These are phyloP conservation scores for Cladobotryum mycophilum DNA, from an alignment of 2,329 filamentous ascomycete genomes.

Conservation along the genomic window DNA sequence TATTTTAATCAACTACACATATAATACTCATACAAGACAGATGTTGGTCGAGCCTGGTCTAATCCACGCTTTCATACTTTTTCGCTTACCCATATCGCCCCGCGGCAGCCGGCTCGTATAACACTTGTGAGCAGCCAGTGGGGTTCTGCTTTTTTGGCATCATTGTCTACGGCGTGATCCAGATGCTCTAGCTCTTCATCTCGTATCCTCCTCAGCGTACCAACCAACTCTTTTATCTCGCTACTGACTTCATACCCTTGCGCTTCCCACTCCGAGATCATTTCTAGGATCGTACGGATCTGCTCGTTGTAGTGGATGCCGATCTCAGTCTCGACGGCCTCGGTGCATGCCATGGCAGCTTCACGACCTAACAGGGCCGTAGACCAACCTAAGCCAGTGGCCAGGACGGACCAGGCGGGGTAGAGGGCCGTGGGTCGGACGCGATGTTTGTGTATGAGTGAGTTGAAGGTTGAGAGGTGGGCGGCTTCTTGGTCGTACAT, in stretches of 20 bases:
- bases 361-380: constrained; percentile 86
- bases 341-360: constrained; percentile 96
- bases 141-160: constrained; percentile 81
- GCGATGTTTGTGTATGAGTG: constrained; percentile 74
- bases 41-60: no score
- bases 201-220: constrained; percentile 72
- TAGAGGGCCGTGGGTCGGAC: constrained; percentile 90
- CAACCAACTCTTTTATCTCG: constrained; percentile 67
- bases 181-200: constrained; percentile 97
- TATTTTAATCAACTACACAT: neutral
- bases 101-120: constrained; percentile 83
- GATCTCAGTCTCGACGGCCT: constrained; percentile 97
- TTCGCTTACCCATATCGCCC: constrained; percentile 89
- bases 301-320: constrained; percentile 93
- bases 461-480: constrained; percentile 82
- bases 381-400: constrained; percentile 77
- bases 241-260: constrained; percentile 74
- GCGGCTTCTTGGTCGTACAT: constrained; percentile 97
- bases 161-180: constrained; percentile 89
- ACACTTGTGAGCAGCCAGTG: constrained; percentile 83
- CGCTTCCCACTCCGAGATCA: constrained; percentile 68
- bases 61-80: constrained; percentile 41
- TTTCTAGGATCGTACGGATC: constrained; percentile 73
- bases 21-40: neutral
- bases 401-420: constrained; percentile 77